Evolutionary conservation across 306 rosid species (phyloP), one percentile per base, ranked within the genome.

Genomic region (Cyamopsis tetragonoloba): DNA sequence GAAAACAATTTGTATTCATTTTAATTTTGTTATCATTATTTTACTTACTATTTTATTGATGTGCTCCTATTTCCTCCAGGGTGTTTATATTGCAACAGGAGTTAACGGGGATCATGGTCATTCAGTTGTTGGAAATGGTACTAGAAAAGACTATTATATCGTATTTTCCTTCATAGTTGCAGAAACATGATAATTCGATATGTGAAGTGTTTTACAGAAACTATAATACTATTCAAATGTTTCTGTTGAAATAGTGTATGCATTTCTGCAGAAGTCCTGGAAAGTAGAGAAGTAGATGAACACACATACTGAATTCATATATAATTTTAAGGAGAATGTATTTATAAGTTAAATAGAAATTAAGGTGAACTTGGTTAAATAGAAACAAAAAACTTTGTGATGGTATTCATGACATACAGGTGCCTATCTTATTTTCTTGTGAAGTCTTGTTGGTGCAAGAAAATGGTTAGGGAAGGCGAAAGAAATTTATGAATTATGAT

Each of bases 41-140:
- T 3, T 41, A 4, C 24, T 49, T 3, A 41, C 44, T 14, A 12
- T 53, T 22, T 68, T 57, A 0, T 41, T 17, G 18, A 4, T 42
- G 72, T 39, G 28, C 18, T 68, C 18, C 11, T 77, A 24, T 35
- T 53, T 46, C 51, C 35, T 74, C 69, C 60, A 89, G 91, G 89
- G 87, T 18, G 43, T 64, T 0, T 68, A 47, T 63, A 20, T 75
- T 71, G 72, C 84, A 20, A 39, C 26, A n/a, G 85, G 89, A 55
- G 30, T 51, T 72, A 7, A 77, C 0, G 72, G 87, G 4, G 89
- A 87, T 75, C 82, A 65, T 27, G 76, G 77, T 70, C 85, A 63
- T 66, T 58, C 89, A 13, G 13, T 22, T 37, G 80, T 46, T 6
- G 89, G 91, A 83, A 89, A 78, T 66, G 86, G 93, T 83, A 75